These are phyloP conservation scores for Cucurbita ficifolia DNA, from an alignment of 306 rosid genomes.

Conservation along the genomic window DNA sequence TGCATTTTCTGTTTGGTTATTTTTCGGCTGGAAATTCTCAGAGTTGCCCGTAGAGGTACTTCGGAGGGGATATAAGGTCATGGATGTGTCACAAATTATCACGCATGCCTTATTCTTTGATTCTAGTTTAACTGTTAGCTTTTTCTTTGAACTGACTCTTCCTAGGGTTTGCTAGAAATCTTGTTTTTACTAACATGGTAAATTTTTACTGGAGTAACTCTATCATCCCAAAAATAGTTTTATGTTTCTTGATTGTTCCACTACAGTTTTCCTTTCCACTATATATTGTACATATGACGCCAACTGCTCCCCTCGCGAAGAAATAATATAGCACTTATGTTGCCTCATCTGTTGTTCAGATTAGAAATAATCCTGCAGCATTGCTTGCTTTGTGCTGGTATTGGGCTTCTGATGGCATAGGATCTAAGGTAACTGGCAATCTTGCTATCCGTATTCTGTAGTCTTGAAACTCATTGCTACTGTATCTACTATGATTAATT, in stretches of 20 bases:
- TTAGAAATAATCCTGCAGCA: constrained; percentile 82
- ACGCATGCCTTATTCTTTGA: neutral
- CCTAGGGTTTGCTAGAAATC: neutral
- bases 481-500: neutral
- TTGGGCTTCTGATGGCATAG: constrained; percentile 94
- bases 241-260: neutral
- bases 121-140: neutral
- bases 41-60: neutral
- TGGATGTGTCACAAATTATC: neutral
- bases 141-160: neutral
- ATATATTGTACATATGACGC: neutral
- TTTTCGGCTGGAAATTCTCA: neutral
- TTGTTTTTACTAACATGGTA: neutral
- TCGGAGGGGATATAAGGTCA: neutral
- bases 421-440: constrained; percentile 61
- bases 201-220: neutral
- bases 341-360: constrained; percentile 21
- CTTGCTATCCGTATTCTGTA: neutral
- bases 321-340: neutral
- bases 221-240: neutral
- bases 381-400: constrained; percentile 89
- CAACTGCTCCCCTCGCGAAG: neutral
- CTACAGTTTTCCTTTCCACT: neutral
- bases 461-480: neutral
- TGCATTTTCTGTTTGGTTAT: neutral